phyloP scores from a whole-genome alignment of 192 early-diverging fungal species.

The Linnemannia hyalina region DNA sequence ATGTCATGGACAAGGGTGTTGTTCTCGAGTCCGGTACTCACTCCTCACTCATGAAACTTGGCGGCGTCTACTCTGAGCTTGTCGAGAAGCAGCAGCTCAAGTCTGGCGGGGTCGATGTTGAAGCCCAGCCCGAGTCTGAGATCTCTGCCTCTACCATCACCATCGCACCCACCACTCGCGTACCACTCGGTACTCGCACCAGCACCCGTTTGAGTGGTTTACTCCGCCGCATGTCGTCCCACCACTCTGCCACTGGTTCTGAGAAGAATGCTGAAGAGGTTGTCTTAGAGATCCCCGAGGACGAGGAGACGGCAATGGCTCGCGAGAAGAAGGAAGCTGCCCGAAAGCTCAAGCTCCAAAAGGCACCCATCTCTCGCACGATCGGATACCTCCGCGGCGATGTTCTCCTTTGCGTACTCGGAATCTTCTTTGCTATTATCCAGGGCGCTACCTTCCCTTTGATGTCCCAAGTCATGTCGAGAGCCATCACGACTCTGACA shows the following conservation, averaged over 20 bases:
- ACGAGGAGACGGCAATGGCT: conserved; percentile 19
- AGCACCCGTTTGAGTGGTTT: conserved; percentile 25
- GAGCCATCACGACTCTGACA: conserved; percentile 48
- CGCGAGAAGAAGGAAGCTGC: conserved; percentile 45
- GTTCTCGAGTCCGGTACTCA: conserved; percentile 69
- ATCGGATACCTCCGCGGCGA: conserved; percentile 29
- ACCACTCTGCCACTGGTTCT: conserved; percentile 16
- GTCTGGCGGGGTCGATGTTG: conserved; percentile 41
- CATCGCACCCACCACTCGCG: conserved; percentile 14
- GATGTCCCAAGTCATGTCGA: conserved; percentile 73
- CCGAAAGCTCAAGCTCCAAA: conserved; percentile 40
- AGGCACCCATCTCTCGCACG: conserved; percentile 43
- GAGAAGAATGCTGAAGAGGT: conserved; percentile 35
- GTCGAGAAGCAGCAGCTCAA: conserved; percentile 74
- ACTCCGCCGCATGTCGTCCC: conserved; percentile 44
- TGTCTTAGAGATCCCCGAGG: conserved; percentile 29
- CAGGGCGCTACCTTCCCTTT: conserved; percentile 77
- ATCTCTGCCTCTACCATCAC: conserved; percentile 14
- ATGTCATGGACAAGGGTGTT: conserved; percentile 69
- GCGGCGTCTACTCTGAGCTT: conserved; percentile 63
- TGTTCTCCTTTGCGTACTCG: conserved; percentile 55
- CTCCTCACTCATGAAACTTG: conserved; percentile 63
- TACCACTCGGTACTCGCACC: conserved; percentile 35
- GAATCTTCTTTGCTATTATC: conserved; percentile 65
- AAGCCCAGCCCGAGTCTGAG: neutral